Evolutionary conservation across 2,329 filamentous ascomycete genomes (phyloP), one percentile per base, ranked within the genome.

Genomic region (Trichoderma endophyticum): DNA sequence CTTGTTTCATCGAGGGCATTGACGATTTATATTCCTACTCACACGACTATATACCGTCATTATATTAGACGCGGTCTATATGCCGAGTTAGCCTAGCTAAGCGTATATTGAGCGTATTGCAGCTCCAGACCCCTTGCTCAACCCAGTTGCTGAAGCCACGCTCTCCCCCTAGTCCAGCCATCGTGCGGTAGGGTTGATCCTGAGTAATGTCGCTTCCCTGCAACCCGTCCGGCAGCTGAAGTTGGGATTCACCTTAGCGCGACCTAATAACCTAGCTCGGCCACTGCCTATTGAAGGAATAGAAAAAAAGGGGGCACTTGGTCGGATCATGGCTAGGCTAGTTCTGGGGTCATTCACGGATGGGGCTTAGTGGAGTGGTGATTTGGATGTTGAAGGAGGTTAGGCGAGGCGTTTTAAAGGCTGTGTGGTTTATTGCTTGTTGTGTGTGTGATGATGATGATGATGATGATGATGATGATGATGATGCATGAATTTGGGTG

Each of bases 171-270:
- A 54, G 48, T 54, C 48, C 11, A 54, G 48, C 48, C 48, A 54
- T 21, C 9, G 21, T 21, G 48, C 21, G n/a, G 48, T 54, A 54
- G n/a, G 48, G 21, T 54, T 6, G 21, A 39, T 39, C 34, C 51
- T 64, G 8, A 2, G 51, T 30, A 67, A 67, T 67, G 4, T 67
- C 64, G 64, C 64, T 67, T 67, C 64, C 32, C 15, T 57, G 64
- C 32, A 60, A 21, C 57, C 6, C 3, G 30, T 34, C 54, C 30
- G 51, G 48, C 64, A 43, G 51, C 64, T 67, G 64, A 59, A 28
- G 9, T 12, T 28, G 32, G 61, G 9, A 9, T 15, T 28, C 39
- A 24, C 36, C 11, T 18, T 30, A 48, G 61, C 24, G 15, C 26
- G 24, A 5, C 24, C n/a, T 32, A 32, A n/a, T 6, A 24, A 9